A percentile compares a stretch with the other conserved stretches of the same genome.
These are phyloP conservation scores for Prunus davidiana DNA, from an alignment of 306 rosid genomes.

Conservation along the genomic window DNA sequence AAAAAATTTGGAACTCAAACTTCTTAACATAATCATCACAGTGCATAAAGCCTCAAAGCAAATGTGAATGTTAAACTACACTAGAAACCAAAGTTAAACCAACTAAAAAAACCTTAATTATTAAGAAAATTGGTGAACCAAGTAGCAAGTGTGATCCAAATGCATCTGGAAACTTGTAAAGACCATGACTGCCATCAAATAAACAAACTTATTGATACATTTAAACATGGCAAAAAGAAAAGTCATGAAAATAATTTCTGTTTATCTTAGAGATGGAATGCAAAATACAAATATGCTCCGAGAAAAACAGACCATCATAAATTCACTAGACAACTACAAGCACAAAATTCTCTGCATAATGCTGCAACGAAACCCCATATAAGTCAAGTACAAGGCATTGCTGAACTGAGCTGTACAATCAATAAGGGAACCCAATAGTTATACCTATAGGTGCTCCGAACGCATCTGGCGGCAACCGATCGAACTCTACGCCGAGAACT, in stretches of 20 bases:
- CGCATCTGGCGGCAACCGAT: slow-evolving; percentile 94
- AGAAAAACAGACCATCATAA: not conserved
- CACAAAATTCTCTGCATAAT: not conserved
- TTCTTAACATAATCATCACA: not conserved
- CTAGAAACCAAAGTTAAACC: not conserved
- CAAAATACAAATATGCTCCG: not conserved
- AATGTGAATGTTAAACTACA: not conserved
- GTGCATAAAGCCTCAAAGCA: not conserved
- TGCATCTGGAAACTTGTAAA: slow-evolving; percentile 4
- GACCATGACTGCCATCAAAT: not conserved
- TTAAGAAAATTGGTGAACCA: not conserved
- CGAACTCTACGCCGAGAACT: slow-evolving; percentile 84
- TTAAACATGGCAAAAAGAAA: not conserved
- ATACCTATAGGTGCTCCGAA: slow-evolving; percentile 92
- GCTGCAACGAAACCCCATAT: slow-evolving; percentile 1
- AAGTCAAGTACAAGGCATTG: not conserved
- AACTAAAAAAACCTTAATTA: not conserved
- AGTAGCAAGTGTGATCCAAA: not conserved
- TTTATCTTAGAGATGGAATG: not conserved
- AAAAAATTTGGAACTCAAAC: not conserved
- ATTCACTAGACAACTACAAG: not conserved
- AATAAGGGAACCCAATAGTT: slow-evolving; percentile 6
- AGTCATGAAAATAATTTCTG: not conserved
- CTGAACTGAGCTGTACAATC: not conserved
- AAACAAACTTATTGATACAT: not conserved